Evolutionary conservation across 2,329 filamentous ascomycete species (phyloP), one percentile per base, ranked within the genome.

Genomic region (Albophoma yamanashiensis): DNA sequence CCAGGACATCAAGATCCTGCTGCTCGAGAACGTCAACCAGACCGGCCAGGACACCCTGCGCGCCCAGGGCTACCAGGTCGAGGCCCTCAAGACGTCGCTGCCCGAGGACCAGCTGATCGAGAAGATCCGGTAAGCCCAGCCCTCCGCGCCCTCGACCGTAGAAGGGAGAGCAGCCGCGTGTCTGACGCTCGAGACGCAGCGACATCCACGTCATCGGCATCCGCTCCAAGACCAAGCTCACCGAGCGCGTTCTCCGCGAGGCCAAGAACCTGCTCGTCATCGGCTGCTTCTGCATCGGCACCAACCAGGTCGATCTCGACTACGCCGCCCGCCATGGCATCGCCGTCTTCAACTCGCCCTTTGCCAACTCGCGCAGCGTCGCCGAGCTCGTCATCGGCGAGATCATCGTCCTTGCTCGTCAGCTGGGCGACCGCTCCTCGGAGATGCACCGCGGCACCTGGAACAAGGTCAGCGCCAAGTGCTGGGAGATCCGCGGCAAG

Each of bases 241-340:
- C 87, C 11, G 87, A 89, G 64, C 88, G 87, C 69, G 90, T 99
- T 36, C 82, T 99, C 62, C 82, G 85, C 60, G 88, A 95, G 73
- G 94, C 94, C 59, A 95, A 92, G 79, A 96, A 97, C 73, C 83
- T 99, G 59, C 89, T 97, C 61, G 94, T 97, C 63, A 86, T 97
- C 67, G 94, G 94, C 62, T 99, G 94, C 79, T 99, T 99, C 83
- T 99, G 94, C 75, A 99, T 99, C 69, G 94, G 94, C 65, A 99
- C 94, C 60, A 97, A 96, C 78, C 92, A 96, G 74, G 92, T 96
- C 65, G 88, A 96, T 72, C 85, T 96, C 62, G 83, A 91, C 63
- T 93, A 86, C 71, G 91, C 92, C 38, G 91, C 91, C 56, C 82
- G 83, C 66, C 85, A 89, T 71, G 92, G 94, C 66, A 96, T 97